phyloP scores from a whole-genome alignment of 179 eudicot genomes.

The Silene coronaria region DNA sequence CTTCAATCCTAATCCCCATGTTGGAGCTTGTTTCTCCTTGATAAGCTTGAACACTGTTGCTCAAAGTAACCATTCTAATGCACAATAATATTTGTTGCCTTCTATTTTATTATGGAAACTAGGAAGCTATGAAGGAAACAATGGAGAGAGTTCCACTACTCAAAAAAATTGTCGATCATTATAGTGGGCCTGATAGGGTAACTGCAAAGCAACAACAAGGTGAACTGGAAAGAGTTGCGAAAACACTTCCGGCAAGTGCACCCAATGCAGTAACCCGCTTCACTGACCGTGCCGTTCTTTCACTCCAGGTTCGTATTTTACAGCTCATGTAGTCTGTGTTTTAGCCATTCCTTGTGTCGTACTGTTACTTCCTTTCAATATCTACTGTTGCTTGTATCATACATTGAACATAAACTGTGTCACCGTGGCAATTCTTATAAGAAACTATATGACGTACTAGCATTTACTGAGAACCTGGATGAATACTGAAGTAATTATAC shows the following conservation, averaged over 20 bases:
- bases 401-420: too few relatives aligned
- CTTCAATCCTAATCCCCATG: neutral
- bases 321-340: neutral
- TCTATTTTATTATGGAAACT: neutral
- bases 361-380: neutral
- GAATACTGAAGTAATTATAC: too few relatives aligned
- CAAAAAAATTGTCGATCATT: conserved; percentile 67
- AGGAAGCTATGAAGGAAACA: conserved; percentile 64
- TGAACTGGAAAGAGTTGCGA: conserved; percentile 83
- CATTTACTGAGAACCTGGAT: neutral
- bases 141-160: conserved; percentile 71
- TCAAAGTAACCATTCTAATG: neutral
- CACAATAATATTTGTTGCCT: neutral
- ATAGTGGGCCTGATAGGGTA: conserved; percentile 72
- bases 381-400: neutral
- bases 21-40: conserved; percentile 3
- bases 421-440: neutral
- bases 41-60: neutral
- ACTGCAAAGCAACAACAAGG: conserved; percentile 75
- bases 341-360: neutral
- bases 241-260: conserved; percentile 61
- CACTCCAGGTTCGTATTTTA: conserved; percentile 64
- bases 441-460: neutral
- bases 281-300: conserved; percentile 70
- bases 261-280: conserved; percentile 70